Percentiles rank a stretch among this genome's conserved stretches.
phyloP scores from a whole-genome alignment of 202 grass and related monocot species.

The Alloteropsis angusta region DNA sequence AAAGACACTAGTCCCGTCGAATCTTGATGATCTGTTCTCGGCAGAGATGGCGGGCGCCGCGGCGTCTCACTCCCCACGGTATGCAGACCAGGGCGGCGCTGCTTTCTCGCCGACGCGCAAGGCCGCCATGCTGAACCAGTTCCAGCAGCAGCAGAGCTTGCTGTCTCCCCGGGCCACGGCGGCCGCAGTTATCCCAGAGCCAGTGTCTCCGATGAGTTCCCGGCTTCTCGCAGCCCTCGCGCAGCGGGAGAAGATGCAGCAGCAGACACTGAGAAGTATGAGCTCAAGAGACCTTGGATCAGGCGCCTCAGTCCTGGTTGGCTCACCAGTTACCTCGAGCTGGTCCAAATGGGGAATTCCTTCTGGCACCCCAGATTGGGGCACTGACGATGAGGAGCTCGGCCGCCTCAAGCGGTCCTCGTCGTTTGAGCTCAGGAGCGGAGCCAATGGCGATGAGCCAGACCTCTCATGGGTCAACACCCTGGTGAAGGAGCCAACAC shows the following conservation, averaged over 20 bases:
- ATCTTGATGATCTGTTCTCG: slow-evolving; percentile 71
- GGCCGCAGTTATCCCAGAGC: slow-evolving; percentile 23
- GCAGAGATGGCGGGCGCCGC: slow-evolving; percentile 24
- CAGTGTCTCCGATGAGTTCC: slow-evolving; percentile 60
- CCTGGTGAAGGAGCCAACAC: slow-evolving; percentile 55
- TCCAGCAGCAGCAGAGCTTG: slow-evolving; percentile 84
- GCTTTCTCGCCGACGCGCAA: slow-evolving; percentile 58
- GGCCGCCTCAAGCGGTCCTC: slow-evolving; percentile 48
- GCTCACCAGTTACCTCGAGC: slow-evolving; percentile 47
- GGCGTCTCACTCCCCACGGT: slow-evolving; percentile 45
- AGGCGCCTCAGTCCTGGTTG: slow-evolving; percentile 21
- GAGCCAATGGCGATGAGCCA: slow-evolving; percentile 42
- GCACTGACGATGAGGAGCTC: slow-evolving; percentile 42
- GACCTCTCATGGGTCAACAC: slow-evolving; percentile 81
- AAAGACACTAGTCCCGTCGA: slow-evolving; percentile 43
- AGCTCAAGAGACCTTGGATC: slow-evolving; percentile 58
- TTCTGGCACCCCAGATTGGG: slow-evolving; percentile 43
- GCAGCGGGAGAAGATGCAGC: slow-evolving; percentile 72
- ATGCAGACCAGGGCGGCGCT: slow-evolving; percentile 33
- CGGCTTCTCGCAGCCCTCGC: slow-evolving; percentile 34
- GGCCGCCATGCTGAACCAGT: slow-evolving; percentile 47
- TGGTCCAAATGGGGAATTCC: slow-evolving; percentile 58
- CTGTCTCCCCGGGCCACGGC: slow-evolving; percentile 42
- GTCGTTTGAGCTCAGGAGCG: slow-evolving; percentile 42
- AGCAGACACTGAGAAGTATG: slow-evolving; percentile 56